Percentiles rank a stretch among this genome's conserved stretches.
phyloP scores from a whole-genome alignment of 495 filamentous ascomycete genomes.

The Pyrenopolyporus hunteri region DNA sequence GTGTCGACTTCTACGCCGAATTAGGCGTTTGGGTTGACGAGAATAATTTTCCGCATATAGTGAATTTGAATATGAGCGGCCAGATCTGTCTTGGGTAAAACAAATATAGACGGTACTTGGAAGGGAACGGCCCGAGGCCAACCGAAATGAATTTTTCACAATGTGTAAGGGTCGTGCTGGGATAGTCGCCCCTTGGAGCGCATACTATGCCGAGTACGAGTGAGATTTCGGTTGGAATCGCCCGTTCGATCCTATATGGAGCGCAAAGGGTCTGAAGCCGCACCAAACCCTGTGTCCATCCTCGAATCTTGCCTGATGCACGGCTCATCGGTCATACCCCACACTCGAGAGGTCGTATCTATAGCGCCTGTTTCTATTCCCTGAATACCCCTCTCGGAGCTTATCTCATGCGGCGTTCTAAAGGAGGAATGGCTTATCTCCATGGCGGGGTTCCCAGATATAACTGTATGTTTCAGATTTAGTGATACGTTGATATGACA shows the following conservation, averaged over 20 bases:
- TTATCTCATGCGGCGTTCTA: constrained; percentile 18
- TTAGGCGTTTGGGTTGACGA: not conserved
- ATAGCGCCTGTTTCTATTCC: not conserved
- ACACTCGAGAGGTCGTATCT: constrained; percentile 4
- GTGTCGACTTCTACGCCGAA: not conserved
- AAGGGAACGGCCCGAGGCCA: too few species aligned
- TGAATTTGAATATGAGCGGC: too few species aligned
- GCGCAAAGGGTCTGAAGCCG: not conserved
- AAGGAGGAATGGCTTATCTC: constrained; percentile 22
- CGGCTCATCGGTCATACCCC: constrained; percentile 9
- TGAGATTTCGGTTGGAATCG: too few species aligned
- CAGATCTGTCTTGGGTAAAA: too few species aligned
- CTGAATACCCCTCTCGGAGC: not conserved
- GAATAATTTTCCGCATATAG: too few species aligned
- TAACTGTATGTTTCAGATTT: not conserved
- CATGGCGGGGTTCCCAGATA: constrained; percentile 7
- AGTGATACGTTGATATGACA: not conserved
- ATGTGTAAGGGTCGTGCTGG: too few species aligned
- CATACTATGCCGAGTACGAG: too few species aligned
- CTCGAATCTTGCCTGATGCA: constrained; percentile 4
- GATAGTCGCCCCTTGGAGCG: too few species aligned
- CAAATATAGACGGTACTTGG: too few species aligned
- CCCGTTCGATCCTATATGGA: too few species aligned
- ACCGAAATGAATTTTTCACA: too few species aligned
- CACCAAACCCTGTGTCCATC: not conserved